phyloP scores from a whole-genome alignment of 2,329 filamentous ascomycete genomes.

The Dactylellina drechsleri region DNA sequence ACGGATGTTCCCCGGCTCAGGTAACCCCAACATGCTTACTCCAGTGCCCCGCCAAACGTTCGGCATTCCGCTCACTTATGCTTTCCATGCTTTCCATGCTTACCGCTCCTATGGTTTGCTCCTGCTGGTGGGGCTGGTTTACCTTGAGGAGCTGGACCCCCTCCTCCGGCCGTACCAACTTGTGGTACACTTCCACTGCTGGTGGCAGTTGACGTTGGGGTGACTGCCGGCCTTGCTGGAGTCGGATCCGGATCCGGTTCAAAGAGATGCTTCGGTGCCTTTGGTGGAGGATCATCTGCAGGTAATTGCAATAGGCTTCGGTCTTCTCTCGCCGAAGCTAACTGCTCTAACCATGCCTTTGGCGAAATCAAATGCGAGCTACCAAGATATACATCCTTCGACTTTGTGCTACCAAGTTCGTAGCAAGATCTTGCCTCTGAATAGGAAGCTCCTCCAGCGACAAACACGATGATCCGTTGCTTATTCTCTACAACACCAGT shows the following conservation, averaged over 20 bases:
- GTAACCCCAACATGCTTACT: background rate
- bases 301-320: conserved; percentile 82
- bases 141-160: conserved; percentile 3
- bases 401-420: conserved; percentile 77
- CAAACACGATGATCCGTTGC: conserved; percentile 90
- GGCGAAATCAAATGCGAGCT: conserved; percentile 95
- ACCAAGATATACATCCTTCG: conserved; percentile 84
- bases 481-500: conserved; percentile 79
- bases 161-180: conserved; percentile 9
- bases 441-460: conserved; percentile 94
- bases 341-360: conserved; percentile 80
- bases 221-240: conserved; percentile 63
- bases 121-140: conserved; percentile 19
- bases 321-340: conserved; percentile 80
- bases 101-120: background rate
- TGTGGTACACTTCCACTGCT: conserved; percentile 56
- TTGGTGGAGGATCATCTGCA: conserved; percentile 67
- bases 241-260: conserved; percentile 72
- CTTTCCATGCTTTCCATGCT: background rate
- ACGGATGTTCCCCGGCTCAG: background rate
- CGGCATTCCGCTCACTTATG: background rate
- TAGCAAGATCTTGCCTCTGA: conserved; percentile 91
- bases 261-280: conserved; percentile 85
- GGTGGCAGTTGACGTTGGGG: conserved; percentile 55
- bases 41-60: background rate